Evolutionary conservation across 78 protist species (phyloP), one percentile per base, ranked within the genome.

Genomic region (Thecamonas trahens): DNA sequence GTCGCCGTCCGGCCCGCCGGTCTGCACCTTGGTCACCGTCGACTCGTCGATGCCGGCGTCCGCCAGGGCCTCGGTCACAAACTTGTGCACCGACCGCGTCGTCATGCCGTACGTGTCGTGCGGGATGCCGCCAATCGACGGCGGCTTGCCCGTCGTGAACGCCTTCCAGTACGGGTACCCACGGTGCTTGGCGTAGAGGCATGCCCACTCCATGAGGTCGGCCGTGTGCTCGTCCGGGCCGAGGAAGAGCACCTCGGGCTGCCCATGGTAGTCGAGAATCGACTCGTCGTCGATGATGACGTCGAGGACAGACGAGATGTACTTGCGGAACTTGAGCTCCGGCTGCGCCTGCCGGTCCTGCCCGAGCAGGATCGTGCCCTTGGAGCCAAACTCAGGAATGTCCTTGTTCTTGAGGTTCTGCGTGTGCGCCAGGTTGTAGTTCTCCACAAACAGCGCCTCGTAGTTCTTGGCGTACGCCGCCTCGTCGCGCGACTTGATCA

Each of bases 1-100:
- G 61, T 91, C 96, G 47, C 96, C 96, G 40, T 91, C 94, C 60
- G 96, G 96, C 31, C 96, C 96, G 63, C 96, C 96, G 8, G 96
- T 91, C 67, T 83, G 88, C 60, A 86, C 38, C 74, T 86, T 83
- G 42, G 90, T 79, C 44, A 66, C 40, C 17, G 26, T 50, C 63
- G 60, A 22, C 47, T 79, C 87, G 32, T 83, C 53, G 26, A 73
- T n/a, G 31, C 67, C 79, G 8, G 45, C 29, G 20, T 75, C 71
- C 5, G 18, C 45, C 37, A 78, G 64, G 29, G 79, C 59, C 32
- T 89, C 93, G 2, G 72, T 26, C 7, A 86, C 90, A 53, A 88
- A 87, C 70, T 89, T 86, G 62, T 70, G 91, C 28, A 86, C 86
- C 20, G 86, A 70, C 29, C 85, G 66, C 26, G 95, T 87, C 47